Evolutionary conservation across 805 yeast genomes (phyloP).

Genomic region (Myxozyma monticola): DNA sequence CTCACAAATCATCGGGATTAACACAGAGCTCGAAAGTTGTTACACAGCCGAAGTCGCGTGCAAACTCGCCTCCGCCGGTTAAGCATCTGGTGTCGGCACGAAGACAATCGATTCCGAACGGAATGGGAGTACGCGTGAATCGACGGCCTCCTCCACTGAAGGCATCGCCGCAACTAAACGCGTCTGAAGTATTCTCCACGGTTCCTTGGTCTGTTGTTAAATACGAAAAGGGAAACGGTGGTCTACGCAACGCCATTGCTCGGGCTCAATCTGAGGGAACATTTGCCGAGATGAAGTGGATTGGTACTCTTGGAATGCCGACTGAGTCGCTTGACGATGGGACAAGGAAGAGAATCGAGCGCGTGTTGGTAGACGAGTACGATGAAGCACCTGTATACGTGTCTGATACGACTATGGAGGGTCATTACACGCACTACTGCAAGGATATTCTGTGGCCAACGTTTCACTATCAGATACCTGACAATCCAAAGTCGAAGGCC

Average conservation of each 20-base stretch:
- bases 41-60: constrained; percentile 34
- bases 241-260: constrained; percentile 78
- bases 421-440: constrained; percentile 88
- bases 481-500: constrained; percentile 88
- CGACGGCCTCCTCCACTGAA: constrained; percentile 2
- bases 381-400: constrained; percentile 67
- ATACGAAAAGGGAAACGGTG: constrained; percentile 80
- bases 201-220: constrained; percentile 69
- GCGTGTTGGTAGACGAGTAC: constrained; percentile 46
- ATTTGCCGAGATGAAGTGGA: constrained; percentile 56
- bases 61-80: constrained; percentile 34
- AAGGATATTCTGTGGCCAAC: constrained; percentile 97
- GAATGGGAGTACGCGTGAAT: constrained; percentile 10
- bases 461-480: constrained; percentile 89
- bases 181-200: constrained; percentile 15
- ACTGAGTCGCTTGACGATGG: constrained; percentile 71
- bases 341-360: constrained; percentile 56
- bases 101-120: constrained; percentile 8
- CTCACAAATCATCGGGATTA: background rate
- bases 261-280: constrained; percentile 48
- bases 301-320: constrained; percentile 92
- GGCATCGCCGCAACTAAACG: constrained; percentile 8
- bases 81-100: constrained; percentile 27
- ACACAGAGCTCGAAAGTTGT: background rate
- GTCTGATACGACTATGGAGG: constrained; percentile 77